phyloP scores from a whole-genome alignment of 345 rosid species.

The Moringa oleifera region DNA sequence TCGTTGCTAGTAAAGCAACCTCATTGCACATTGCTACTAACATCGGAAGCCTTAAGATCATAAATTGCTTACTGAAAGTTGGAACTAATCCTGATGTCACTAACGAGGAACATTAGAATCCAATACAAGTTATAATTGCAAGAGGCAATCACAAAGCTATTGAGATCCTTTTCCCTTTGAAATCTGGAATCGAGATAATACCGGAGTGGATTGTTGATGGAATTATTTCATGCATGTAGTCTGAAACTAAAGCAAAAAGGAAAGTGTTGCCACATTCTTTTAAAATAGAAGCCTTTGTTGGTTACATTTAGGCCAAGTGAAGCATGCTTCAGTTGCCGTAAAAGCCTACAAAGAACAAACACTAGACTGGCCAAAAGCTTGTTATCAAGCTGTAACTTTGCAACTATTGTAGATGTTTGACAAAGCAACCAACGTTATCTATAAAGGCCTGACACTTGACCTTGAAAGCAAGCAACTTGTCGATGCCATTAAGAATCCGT shows the following conservation, averaged over 20 bases:
- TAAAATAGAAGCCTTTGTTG: constrained; percentile 93
- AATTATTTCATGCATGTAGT: constrained; percentile 48
- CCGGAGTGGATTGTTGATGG: constrained; percentile 80
- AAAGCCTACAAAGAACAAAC: constrained; percentile 59
- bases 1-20: constrained; percentile 81
- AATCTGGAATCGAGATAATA: constrained; percentile 42
- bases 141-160: constrained; percentile 60
- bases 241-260: constrained; percentile 65
- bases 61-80: constrained; percentile 67
- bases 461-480: constrained; percentile 69
- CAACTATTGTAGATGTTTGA: constrained; percentile 70
- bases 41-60: constrained; percentile 53
- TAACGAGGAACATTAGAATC: constrained; percentile 84
- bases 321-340: constrained; percentile 78
- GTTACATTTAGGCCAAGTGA: constrained; percentile 64
- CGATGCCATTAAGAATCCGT: constrained; percentile 77
- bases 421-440: constrained; percentile 80
- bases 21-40: constrained; percentile 93
- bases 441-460: constrained; percentile 69
- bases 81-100: constrained; percentile 73
- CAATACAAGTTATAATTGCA: constrained; percentile 75
- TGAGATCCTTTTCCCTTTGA: constrained; percentile 68
- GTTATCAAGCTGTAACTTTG: constrained; percentile 89
- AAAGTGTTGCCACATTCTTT: constrained; percentile 60
- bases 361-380: constrained; percentile 85